Percentiles rank a stretch among this genome's conserved stretches.
Conservation (phyloP, 768 basidiomycete species). For the Xerocomus potaroensis region DNA sequence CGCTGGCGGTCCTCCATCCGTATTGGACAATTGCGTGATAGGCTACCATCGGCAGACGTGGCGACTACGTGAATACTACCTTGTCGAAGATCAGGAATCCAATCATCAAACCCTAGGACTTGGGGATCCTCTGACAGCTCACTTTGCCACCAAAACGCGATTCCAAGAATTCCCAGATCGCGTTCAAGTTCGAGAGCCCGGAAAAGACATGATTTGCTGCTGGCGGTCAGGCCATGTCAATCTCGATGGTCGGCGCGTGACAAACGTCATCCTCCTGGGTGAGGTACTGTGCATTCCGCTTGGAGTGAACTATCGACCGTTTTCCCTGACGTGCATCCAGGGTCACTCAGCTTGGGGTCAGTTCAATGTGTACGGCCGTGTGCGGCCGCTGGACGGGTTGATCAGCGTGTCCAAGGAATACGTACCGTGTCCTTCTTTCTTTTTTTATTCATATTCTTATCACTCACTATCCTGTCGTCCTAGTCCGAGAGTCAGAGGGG, state of each 20-base stretch:
- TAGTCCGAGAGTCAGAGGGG: conserved; percentile 73
- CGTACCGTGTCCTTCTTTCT: conserved; percentile 37
- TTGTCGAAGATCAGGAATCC: conserved; percentile 34
- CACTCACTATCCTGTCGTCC: background rate
- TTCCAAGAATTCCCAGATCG: conserved; percentile 47
- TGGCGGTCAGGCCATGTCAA: conserved; percentile 20
- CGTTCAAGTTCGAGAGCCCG: conserved; percentile 45
- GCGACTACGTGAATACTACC: conserved; percentile 77
- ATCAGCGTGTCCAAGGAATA: conserved; percentile 84
- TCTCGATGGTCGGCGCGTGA: conserved; percentile 28
- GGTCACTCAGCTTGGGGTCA: conserved; percentile 93
- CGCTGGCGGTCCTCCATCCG: conserved; percentile 59
- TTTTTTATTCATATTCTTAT: background rate
- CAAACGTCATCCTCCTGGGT: conserved; percentile 68
- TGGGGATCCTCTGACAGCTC: conserved; percentile 61
- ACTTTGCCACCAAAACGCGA: conserved; percentile 52
- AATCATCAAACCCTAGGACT: conserved; percentile 12
- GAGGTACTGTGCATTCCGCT: conserved; percentile 44
- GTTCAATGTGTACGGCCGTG: conserved; percentile 72
- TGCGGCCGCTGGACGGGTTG: conserved; percentile 79
- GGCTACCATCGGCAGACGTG: conserved; percentile 89
- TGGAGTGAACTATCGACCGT: background rate
- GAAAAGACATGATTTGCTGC: conserved; percentile 30
- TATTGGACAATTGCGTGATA: conserved; percentile 68
- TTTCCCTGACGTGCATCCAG: conserved; percentile 34